phyloP scores from a whole-genome alignment of 1,139 yeast genomes.

The Arxiozyma telluris region DNA sequence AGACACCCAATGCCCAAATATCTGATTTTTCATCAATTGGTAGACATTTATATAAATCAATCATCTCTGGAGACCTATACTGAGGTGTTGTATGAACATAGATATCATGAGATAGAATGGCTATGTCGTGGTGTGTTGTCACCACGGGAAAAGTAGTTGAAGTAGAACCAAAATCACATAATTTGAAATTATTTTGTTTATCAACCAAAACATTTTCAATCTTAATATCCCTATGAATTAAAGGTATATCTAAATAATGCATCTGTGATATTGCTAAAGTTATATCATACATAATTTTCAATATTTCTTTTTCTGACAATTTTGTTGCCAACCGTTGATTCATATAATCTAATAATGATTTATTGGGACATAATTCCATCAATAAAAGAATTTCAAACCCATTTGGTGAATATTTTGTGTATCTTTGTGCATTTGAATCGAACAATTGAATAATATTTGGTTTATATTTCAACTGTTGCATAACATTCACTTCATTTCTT shows the following conservation, averaged over 20 bases:
- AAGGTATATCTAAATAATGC: slow-evolving; percentile 73
- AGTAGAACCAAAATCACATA: slow-evolving; percentile 94
- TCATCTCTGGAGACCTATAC: slow-evolving; percentile 83
- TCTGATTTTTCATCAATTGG: slow-evolving; percentile 94
- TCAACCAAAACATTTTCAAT: slow-evolving; percentile 89
- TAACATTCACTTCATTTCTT: slow-evolving; percentile 74
- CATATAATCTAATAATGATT: slow-evolving; percentile 90
- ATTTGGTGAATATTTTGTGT: slow-evolving; percentile 21
- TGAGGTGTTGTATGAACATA: slow-evolving; percentile 96
- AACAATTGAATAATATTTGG: slow-evolving; percentile 78
- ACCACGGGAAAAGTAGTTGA: slow-evolving; percentile 47
- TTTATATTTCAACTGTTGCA: slow-evolving; percentile 74
- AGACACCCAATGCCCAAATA: slow-evolving; percentile 93
- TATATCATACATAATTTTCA: slow-evolving; percentile 74
- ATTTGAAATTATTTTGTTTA: slow-evolving; percentile 59
- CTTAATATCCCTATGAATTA: slow-evolving; percentile 88
- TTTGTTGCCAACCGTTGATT: slow-evolving; percentile 78
- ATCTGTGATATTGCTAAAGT: slow-evolving; percentile 79
- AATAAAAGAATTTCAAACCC: slow-evolving; percentile 77
- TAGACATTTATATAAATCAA: slow-evolving; percentile 71
- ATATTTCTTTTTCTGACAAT: slow-evolving; percentile 71
- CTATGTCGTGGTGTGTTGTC: slow-evolving; percentile 34
- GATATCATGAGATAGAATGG: slow-evolving; percentile 67
- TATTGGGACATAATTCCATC: slow-evolving; percentile 85
- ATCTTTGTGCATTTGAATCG: slow-evolving; percentile 74